Evolutionary conservation across 257 asterid genomes (phyloP), one percentile per base, ranked within the genome.

Genomic region (Nicotiana benthamiana): DNA sequence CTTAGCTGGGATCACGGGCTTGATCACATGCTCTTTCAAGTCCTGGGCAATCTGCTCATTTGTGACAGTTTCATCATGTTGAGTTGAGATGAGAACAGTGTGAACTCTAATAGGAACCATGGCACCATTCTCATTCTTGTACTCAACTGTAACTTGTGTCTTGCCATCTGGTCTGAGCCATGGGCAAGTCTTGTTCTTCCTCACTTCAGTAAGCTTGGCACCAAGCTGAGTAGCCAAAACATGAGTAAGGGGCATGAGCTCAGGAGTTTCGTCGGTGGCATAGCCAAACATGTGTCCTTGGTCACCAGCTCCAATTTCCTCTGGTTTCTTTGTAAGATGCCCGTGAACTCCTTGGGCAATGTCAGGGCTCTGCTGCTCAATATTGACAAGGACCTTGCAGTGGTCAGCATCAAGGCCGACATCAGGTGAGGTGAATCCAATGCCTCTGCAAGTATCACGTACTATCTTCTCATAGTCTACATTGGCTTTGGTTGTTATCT

Each of bases 321-420:
- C 97, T 0, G 97, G 97, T 52, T 92, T 92, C 92, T 91, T 92
- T 80, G 93, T 91, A 75, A 91, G 88, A 80, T 92, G 97, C n/a
- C 97, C 97, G 10, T 92, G 97, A 77, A 91, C 95, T 13, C 97
- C 97, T 88, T 92, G 97, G 32, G 97, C 97, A 85, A 92, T 92
- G 84, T 92, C 97, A 10, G 97, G 97, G 88, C 95, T 90, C 87
- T 92, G 97, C 27, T 92, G 97, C 75, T 92, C 97, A 53, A 92
- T 90, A 89, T 92, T 91, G 77, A 92, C 97, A 7, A 92, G 92
- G 84, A 92, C 97, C 87, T 91, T 92, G 95, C 95, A 91, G 46
- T 40, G 88, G 88, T 89, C 97, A 57, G 97, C 97, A 66, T 92
- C 97, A 20, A 92, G 95, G 67, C 97, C 97, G 67, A 92, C 97